These are phyloP conservation scores for Fusarium phyllophilum DNA, from an alignment of 2,329 filamentous ascomycete genomes.

Conservation along the genomic window DNA sequence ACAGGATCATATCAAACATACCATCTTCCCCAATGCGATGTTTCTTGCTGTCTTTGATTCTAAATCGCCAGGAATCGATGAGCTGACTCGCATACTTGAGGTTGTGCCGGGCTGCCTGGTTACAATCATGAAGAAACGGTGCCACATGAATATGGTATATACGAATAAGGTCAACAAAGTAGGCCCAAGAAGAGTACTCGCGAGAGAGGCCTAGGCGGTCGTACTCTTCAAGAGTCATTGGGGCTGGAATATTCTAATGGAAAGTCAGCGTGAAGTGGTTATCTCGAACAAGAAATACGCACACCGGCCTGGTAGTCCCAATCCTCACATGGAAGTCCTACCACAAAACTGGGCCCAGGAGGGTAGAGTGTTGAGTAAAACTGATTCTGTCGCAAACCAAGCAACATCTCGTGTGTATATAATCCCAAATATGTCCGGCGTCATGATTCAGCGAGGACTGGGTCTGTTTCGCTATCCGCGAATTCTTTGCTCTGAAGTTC, in stretches of 20 bases:
- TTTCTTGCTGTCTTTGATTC: slow-evolving; percentile 24
- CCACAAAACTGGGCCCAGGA: not conserved
- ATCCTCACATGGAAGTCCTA: slow-evolving; percentile 41
- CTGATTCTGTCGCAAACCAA: slow-evolving; percentile 22
- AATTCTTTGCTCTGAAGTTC: slow-evolving; percentile 35
- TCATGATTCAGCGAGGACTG: slow-evolving; percentile 38
- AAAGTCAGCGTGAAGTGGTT: not conserved
- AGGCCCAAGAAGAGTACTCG: slow-evolving; percentile 39
- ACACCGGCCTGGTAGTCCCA: slow-evolving; percentile 38
- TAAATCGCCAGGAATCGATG: slow-evolving; percentile 33
- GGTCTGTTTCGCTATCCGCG: slow-evolving; percentile 17
- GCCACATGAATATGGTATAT: slow-evolving; percentile 30
- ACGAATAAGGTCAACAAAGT: slow-evolving; percentile 34
- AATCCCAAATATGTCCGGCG: slow-evolving; percentile 42
- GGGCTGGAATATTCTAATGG: slow-evolving; percentile 25
- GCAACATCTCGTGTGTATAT: slow-evolving; percentile 35
- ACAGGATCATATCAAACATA: slow-evolving; percentile 37
- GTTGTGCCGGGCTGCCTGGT: not conserved
- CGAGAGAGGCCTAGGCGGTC: not conserved
- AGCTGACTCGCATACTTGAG: slow-evolving; percentile 28
- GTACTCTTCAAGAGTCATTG: slow-evolving; percentile 29
- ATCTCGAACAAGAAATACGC: not conserved
- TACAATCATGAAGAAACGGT: slow-evolving; percentile 22
- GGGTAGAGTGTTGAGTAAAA: slow-evolving; percentile 18
- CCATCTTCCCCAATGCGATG: slow-evolving; percentile 29